These are phyloP conservation scores for Verticillium nubilum DNA, from an alignment of 2,329 filamentous ascomycete genomes.

Conservation along the genomic window DNA sequence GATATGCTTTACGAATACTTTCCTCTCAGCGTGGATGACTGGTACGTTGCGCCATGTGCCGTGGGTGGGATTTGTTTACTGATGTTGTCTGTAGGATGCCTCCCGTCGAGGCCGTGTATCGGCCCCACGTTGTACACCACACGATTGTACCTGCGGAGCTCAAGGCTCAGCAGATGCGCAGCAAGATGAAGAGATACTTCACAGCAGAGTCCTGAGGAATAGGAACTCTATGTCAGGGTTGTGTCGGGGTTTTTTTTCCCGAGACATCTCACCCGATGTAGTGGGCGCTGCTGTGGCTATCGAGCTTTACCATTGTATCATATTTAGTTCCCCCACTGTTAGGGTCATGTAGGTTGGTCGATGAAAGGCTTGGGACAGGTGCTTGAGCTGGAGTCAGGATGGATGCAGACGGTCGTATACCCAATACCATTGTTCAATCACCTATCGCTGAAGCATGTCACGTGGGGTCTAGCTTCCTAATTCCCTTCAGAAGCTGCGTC, in stretches of 20 bases:
- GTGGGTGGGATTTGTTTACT: constrained; percentile 2
- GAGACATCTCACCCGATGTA: not conserved
- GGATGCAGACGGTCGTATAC: not conserved
- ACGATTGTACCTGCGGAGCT: constrained; percentile 65
- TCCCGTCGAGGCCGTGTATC: constrained; percentile 82
- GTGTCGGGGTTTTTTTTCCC: not conserved
- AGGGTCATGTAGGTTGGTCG: not conserved
- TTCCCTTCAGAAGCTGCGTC: too few species aligned
- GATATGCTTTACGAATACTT: constrained; percentile 95
- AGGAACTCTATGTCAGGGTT: not conserved
- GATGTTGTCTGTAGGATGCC: constrained; percentile 56
- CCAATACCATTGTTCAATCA: not conserved
- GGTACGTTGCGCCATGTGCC: constrained; percentile 37
- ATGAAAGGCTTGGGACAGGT: not conserved
- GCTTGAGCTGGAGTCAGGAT: not conserved
- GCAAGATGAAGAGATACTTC: constrained; percentile 67
- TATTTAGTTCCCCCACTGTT: not conserved
- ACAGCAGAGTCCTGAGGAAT: constrained; percentile 47
- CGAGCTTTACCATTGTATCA: not conserved
- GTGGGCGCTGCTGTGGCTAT: not conserved
- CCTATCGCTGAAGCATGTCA: not conserved
- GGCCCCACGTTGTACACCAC: constrained; percentile 91
- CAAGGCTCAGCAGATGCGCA: constrained; percentile 62
- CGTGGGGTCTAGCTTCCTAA: too few species aligned
- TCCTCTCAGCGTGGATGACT: constrained; percentile 83